Percentiles rank a stretch among this genome's conserved stretches.
phyloP scores from a whole-genome alignment of 768 basidiomycete species.

The Leucocoprinus leucothites region DNA sequence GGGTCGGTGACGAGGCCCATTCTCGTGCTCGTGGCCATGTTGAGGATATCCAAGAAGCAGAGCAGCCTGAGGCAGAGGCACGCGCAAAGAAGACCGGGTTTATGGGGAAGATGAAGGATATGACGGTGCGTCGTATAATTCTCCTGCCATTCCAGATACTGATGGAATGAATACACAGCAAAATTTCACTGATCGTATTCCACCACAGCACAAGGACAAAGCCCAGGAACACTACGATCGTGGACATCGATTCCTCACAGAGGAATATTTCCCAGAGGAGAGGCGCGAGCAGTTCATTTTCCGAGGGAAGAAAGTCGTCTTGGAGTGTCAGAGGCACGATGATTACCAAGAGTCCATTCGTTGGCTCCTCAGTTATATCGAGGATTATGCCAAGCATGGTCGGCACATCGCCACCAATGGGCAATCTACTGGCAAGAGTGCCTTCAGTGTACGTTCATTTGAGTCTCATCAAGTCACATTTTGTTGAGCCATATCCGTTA shows the following conservation, averaged over 20 bases:
- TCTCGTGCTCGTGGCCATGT: slow-evolving; percentile 7
- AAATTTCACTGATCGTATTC: slow-evolving; percentile 47
- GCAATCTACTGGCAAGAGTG: slow-evolving; percentile 17
- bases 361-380: slow-evolving; percentile 67
- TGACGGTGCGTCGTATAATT: slow-evolving; percentile 17
- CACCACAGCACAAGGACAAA: slow-evolving; percentile 64
- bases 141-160: not conserved
- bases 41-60: not conserved
- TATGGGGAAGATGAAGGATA: slow-evolving; percentile 30
- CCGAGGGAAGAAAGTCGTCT: slow-evolving; percentile 88
- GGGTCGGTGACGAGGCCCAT: slow-evolving; percentile 13
- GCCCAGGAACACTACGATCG: slow-evolving; percentile 52
- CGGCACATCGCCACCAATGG: slow-evolving; percentile 21
- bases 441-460: slow-evolving; percentile 24
- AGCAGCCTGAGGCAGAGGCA: slow-evolving; percentile 9
- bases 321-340: slow-evolving; percentile 90
- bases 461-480: not conserved
- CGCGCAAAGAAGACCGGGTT: slow-evolving; percentile 30
- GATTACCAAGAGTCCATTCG: slow-evolving; percentile 74
- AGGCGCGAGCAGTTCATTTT: slow-evolving; percentile 91
- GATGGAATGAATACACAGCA: slow-evolving; percentile 26
- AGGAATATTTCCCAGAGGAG: slow-evolving; percentile 89
- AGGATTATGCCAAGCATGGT: slow-evolving; percentile 60
- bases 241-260: slow-evolving; percentile 64
- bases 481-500: slow-evolving; percentile 17